Conservation (phyloP, 352 stramenopile genomes). For the Peronospora belbahrii region DNA sequence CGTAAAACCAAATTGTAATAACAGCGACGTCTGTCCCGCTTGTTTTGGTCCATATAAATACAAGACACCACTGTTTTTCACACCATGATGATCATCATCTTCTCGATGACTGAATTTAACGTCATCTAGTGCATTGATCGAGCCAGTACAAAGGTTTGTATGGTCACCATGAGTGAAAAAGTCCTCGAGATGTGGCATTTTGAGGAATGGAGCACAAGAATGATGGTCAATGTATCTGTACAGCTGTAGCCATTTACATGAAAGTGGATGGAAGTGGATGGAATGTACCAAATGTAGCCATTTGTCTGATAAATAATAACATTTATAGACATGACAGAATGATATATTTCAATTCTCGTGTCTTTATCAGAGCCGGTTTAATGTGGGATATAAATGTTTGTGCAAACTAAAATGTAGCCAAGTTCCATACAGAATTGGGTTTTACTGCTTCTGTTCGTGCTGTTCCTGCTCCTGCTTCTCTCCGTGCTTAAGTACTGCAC, state of each 20-base stretch:
- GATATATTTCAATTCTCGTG: too few relatives aligned
- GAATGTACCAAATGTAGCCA: too few relatives aligned
- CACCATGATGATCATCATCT: neutral
- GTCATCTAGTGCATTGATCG: neutral
- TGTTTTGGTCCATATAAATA: constrained; percentile 38
- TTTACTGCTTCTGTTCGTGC: constrained; percentile 21
- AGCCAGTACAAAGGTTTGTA: constrained; percentile 10
- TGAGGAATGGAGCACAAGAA: neutral
- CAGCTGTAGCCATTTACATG: neutral
- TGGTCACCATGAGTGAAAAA: constrained; percentile 58
- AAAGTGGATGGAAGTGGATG: neutral
- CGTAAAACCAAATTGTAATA: constrained; percentile 60
- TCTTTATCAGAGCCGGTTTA: too few relatives aligned
- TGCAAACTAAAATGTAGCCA: too few relatives aligned
- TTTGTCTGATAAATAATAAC: too few relatives aligned
- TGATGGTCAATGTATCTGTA: constrained; percentile 8
- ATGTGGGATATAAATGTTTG: too few relatives aligned
- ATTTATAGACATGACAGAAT: too few relatives aligned
- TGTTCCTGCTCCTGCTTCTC: constrained; percentile 25
- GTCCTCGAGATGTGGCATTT: constrained; percentile 36
- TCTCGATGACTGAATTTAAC: constrained; percentile 3
- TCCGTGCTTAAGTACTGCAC: constrained; percentile 67
- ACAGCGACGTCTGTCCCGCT: constrained; percentile 47
- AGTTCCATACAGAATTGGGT: constrained; percentile 5
- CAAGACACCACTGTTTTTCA: constrained; percentile 21